These are phyloP conservation scores for Davidsoniella eucalypti DNA, from an alignment of 2,329 filamentous ascomycete species.

Conservation along the genomic window DNA sequence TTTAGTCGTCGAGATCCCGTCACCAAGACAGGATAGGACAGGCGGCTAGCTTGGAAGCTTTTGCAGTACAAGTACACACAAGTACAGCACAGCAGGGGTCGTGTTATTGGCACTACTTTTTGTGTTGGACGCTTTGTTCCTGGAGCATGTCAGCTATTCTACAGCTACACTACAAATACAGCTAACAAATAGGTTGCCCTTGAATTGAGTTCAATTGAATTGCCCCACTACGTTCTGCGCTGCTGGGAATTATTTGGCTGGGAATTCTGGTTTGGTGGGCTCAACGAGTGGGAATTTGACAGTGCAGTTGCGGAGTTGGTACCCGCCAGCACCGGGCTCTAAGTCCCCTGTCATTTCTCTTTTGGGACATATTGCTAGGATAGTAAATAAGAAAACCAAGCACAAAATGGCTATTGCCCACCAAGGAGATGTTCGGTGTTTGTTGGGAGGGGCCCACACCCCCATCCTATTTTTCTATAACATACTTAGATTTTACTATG, in stretches of 20 bases:
- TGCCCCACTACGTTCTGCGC: background rate
- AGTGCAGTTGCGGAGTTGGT: constrained; percentile 2
- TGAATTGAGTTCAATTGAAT: background rate
- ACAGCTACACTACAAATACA: background rate
- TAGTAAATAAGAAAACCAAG: no score
- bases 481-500: no score
- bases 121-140: background rate
- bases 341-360: constrained; percentile 1
- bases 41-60: no score
- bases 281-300: constrained; percentile 11
- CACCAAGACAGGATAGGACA: background rate
- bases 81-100: constrained; percentile 1
- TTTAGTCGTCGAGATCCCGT: constrained; percentile 2
- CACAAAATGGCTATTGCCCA: no score
- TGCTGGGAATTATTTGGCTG: background rate
- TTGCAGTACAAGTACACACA: no score
- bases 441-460: constrained; percentile 11
- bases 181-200: background rate
- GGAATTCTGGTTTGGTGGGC: constrained; percentile 5
- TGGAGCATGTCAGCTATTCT: background rate
- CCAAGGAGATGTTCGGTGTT: background rate
- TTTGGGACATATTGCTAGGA: background rate
- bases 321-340: background rate
- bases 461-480: constrained; percentile 2
- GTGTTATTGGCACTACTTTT: constrained; percentile 2